Percentiles rank a stretch among this genome's conserved stretches.
phyloP scores from a whole-genome alignment of 2,329 filamentous ascomycete genomes.

The Fusarium anthophilum region DNA sequence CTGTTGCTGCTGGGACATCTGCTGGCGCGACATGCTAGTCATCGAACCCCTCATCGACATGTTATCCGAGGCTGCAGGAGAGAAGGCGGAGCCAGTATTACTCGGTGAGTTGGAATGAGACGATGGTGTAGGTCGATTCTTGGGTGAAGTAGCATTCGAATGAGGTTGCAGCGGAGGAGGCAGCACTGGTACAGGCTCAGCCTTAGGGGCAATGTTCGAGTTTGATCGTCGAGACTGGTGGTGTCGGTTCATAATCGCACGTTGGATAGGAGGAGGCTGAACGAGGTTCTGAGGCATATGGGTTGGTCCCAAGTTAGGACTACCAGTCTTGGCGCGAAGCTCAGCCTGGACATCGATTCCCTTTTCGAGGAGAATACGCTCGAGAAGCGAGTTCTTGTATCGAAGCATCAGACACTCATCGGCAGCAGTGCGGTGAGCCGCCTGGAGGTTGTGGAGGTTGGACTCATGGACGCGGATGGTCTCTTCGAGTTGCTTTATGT shows the following conservation, averaged over 20 bases:
- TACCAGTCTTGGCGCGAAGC: constrained; percentile 90
- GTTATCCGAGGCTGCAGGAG: constrained; percentile 58
- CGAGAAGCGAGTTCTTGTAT: constrained; percentile 96
- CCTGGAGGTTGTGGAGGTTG: constrained; percentile 89
- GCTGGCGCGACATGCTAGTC: constrained; percentile 45
- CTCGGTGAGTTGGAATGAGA: constrained; percentile 74
- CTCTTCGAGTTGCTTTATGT: constrained; percentile 98
- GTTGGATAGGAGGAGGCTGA: constrained; percentile 79
- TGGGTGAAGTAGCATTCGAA: constrained; percentile 70
- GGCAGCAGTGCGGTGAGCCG: constrained; percentile 91
- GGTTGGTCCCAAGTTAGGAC: constrained; percentile 78
- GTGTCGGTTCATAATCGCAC: constrained; percentile 83
- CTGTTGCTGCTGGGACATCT: constrained; percentile 43
- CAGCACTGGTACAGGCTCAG: constrained; percentile 63
- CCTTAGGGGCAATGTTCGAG: constrained; percentile 79
- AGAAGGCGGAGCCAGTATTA: constrained; percentile 57
- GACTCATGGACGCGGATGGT: constrained; percentile 98
- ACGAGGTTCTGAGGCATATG: constrained; percentile 74
- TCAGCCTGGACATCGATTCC: constrained; percentile 98
- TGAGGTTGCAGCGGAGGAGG: constrained; percentile 58
- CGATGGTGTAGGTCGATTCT: constrained; percentile 82
- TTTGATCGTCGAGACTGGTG: constrained; percentile 77
- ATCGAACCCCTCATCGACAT: constrained; percentile 56
- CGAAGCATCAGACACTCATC: constrained; percentile 98
- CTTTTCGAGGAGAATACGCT: constrained; percentile 96